phyloP scores from a whole-genome alignment of 225 moss, liverwort and hornwort genomes.

The Polytrichum formosum region DNA sequence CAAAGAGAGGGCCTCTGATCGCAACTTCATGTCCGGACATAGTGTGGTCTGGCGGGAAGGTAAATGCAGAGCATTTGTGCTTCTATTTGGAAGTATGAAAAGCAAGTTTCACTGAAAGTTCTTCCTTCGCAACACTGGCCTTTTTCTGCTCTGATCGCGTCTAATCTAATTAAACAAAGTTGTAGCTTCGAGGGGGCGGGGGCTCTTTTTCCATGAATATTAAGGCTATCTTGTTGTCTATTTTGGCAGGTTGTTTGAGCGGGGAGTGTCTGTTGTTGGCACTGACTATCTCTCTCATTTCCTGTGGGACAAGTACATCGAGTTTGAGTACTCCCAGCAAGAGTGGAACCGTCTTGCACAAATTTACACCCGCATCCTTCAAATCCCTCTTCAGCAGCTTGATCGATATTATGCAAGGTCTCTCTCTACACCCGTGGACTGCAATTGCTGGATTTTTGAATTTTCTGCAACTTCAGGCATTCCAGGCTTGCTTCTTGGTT shows the following conservation, averaged over 20 bases:
- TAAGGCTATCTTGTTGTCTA: conserved; percentile 30
- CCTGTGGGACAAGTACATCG: conserved; percentile 96
- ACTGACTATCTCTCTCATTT: conserved; percentile 91
- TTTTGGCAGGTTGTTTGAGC: conserved; percentile 85
- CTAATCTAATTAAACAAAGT: conserved; percentile 83
- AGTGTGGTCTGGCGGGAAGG: conserved; percentile 97
- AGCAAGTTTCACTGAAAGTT: conserved; percentile 99
- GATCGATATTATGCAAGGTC: conserved; percentile 88
- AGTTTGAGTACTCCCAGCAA: conserved; percentile 85
- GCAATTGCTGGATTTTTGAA: no score
- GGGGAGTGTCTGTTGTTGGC: conserved; percentile 79
- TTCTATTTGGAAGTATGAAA: conserved; percentile 99
- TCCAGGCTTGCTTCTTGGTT: no score
- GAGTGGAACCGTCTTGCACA: conserved; percentile 93
- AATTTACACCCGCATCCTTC: conserved; percentile 83
- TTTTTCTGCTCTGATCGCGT: conserved; percentile 86
- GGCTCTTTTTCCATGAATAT: conserved; percentile 23
- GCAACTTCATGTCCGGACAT: conserved; percentile 92
- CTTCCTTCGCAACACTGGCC: conserved; percentile 79
- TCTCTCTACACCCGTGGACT: not conserved
- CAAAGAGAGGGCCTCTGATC: conserved; percentile 93
- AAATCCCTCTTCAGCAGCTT: conserved; percentile 86
- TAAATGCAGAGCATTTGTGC: conserved; percentile 99
- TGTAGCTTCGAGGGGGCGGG: conserved; percentile 27
- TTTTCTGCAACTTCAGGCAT: no score